Base-by-base conservation (phyloP, 1,284 basidiomycete genomes). In the Pholiota adiposa region DNA sequence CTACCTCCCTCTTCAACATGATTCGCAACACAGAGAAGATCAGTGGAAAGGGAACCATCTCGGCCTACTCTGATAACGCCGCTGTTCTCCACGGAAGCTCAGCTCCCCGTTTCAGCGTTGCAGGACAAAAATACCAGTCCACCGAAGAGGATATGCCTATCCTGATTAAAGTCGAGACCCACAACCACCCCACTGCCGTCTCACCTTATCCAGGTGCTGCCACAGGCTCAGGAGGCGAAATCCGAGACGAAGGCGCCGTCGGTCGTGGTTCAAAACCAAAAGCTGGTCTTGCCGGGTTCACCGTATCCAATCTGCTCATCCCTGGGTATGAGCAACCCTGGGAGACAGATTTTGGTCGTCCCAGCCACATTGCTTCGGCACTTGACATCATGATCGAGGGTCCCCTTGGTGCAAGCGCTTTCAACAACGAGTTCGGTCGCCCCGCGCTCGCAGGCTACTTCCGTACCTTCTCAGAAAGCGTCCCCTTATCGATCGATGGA, bases 371-470 rank as follows among this genome's bases (percentile, higher is more conserved):
- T 68, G 94, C 97, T 6, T 94, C 90, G 34, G 90, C 96, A 0
- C 79, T 97, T 49, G 94, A 98, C 74, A 98, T 99, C 79, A 99
- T 99, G 96, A 82, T 94, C 58, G 95, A 98, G 68, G 97, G 92
- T 3, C 97, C 97, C 0, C 85, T 99, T 38, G 97, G 97, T 23
- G 94, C 94, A 6, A 93, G 92, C 56, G 94, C 94, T 1, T 99
- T 98, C 81, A 98, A 99, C 79, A 98, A 99, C 77, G 97, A 99
- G 75, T 99, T 98, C 70, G 97, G 97, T 9, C 85, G 97, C 43
- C 97, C 97, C 0, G 96, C 84, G 54, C 83, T 92, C 65, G 80
- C 86, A 3, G 93, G 93, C 0, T 94, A 94, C 77, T 97, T 95
- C 82, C 86, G 95, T 53, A 96, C 96, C 0, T 97, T 96, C 76